A percentile compares a stretch with the other conserved stretches of the same genome.
These are phyloP conservation scores for Tephrocybe sp. DNA, from an alignment of 768 basidiomycete genomes.

Conservation along the genomic window DNA sequence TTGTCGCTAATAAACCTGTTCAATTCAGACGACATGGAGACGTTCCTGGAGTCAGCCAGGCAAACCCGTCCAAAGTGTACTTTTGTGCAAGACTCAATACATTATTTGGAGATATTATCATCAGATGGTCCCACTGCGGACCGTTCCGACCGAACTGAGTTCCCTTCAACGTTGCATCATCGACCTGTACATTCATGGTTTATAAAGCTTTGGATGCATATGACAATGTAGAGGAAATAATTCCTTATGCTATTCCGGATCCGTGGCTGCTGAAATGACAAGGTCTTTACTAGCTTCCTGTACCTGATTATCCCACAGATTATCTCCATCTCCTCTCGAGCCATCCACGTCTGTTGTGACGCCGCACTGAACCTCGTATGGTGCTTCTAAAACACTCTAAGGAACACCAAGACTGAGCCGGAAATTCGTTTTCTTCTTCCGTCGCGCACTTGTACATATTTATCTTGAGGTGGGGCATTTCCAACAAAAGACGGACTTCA, in stretches of 20 bases:
- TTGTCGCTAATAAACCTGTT: constrained; percentile 80
- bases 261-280: background rate
- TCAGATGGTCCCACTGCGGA: too few species aligned
- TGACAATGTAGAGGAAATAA: background rate
- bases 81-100: too few species aligned
- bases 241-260: background rate
- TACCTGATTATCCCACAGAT: too few species aligned
- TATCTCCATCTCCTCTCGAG: background rate
- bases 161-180: too few species aligned
- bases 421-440: too few species aligned
- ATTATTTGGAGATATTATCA: too few species aligned
- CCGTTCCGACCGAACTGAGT: too few species aligned
- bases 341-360: constrained; percentile 28
- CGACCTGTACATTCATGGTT: too few species aligned
- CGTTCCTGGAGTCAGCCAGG: background rate
- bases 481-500: too few species aligned
- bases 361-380: constrained; percentile 21
- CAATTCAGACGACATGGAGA: constrained; percentile 59
- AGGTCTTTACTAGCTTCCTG: background rate
- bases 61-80: too few species aligned
- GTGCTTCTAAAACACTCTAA: background rate
- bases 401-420: background rate
- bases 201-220: background rate
- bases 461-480: too few species aligned
- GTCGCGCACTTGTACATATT: too few species aligned